Conservation (phyloP, 2,329 filamentous ascomycete genomes). For the Penicillium hesseltinei region DNA sequence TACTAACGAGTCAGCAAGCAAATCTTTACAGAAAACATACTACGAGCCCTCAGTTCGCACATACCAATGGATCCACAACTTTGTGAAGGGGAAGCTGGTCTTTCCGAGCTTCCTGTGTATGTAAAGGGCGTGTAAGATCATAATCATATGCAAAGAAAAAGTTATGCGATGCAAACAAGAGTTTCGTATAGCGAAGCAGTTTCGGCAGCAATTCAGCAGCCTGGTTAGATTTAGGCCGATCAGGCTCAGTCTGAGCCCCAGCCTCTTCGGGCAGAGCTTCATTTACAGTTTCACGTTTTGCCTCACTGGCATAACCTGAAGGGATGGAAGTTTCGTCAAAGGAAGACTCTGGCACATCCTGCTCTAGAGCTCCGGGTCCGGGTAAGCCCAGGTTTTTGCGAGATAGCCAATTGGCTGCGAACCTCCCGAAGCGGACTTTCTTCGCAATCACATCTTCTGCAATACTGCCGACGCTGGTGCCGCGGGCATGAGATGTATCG, state of each 20-base stretch:
- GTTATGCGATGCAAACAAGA: constrained; percentile 80
- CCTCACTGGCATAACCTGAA: constrained; percentile 6
- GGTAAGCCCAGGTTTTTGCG: constrained; percentile 75
- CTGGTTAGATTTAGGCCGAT: constrained; percentile 31
- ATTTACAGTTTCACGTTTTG: constrained; percentile 12
- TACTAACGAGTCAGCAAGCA: constrained; percentile 28
- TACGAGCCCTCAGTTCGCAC: constrained; percentile 1
- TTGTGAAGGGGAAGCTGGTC: constrained; percentile 64
- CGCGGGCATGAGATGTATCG: constrained; percentile 26
- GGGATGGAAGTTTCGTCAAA: constrained; percentile 25
- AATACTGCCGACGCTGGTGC: constrained; percentile 57
- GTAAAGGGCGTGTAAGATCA: constrained; percentile 73
- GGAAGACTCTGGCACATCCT: constrained; percentile 39
- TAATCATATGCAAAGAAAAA: constrained; percentile 97
- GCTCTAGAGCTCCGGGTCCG: constrained; percentile 64
- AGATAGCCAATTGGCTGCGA: constrained; percentile 90
- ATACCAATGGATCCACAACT: constrained; percentile 66
- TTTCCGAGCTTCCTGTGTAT: constrained; percentile 39
- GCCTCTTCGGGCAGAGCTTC: constrained; percentile 7
- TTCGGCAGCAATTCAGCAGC: constrained; percentile 71
- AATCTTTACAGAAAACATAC: neutral
- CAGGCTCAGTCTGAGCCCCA: constrained; percentile 6
- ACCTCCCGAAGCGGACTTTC: constrained; percentile 80
- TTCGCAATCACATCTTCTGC: constrained; percentile 84
- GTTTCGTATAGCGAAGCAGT: constrained; percentile 75